Evolutionary conservation across 148 eudicot genomes (phyloP), one percentile per base, ranked within the genome.

Genomic region (Suaeda aralocaspica): DNA sequence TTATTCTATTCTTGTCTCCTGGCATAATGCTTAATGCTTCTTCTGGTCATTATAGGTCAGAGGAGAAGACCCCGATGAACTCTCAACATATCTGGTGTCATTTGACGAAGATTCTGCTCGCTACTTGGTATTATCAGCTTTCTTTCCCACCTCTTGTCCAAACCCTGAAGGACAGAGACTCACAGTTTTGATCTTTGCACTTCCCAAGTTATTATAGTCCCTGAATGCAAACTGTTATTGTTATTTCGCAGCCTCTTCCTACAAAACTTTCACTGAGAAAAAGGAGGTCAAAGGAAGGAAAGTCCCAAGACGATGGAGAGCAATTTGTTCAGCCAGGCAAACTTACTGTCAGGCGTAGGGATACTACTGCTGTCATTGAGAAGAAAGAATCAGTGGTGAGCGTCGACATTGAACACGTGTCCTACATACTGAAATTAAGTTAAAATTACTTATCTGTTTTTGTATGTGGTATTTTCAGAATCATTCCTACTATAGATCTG

Each of bases 221-320:
- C 59, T 82, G 68, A 78, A 53, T 39, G 48, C 31, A 24, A 64
- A 12, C 12, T 16, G 34, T 42, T 26, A 34, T 77, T 51, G 4
- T 60, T 19, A 25, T 29, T 60, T n/a, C n/a, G 63, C 83, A 94
- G 97, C 97, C 99, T 30, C 93, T 94, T 72, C 97, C 99, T 33
- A 86, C 90, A 30, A 94, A 91, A 79, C 91, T 94, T 60, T 64
- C 84, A 15, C 63, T 94, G 67, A 86, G 97, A 81, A 94, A 94
- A 77, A 94, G 94, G 84, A 79, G 97, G 61, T 86, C 97, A 12
- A 84, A 78, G 79, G 99, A 89, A 60, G 99, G 97, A 66, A 91
- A 79, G 80, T 81, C 91, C 26, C 79, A 71, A 13, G 91, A 91
- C 4, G 99, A 94, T 55, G 80, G 76, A 9, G 96, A 91, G 73